Conservation (phyloP, 2,329 filamentous ascomycete genomes). For the Diaporthe citrichinensis region DNA sequence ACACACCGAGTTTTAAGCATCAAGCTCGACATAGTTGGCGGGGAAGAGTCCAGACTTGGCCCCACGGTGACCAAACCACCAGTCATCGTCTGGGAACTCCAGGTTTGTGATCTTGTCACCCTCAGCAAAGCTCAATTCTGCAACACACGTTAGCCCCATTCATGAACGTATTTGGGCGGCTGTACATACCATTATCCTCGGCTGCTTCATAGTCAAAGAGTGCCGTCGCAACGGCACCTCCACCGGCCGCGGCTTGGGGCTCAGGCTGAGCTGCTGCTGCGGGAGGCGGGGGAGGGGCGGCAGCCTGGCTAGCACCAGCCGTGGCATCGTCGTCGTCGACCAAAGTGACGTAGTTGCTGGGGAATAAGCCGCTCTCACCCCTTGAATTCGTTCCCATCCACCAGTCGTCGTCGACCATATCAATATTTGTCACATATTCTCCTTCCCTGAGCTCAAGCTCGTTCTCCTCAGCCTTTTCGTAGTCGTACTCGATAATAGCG, state of each 20-base stretch:
- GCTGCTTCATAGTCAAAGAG: conserved; percentile 97
- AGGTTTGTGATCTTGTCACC: conserved; percentile 85
- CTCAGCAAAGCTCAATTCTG: conserved; percentile 87
- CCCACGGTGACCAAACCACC: conserved; percentile 93
- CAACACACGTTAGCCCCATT: conserved; percentile 54
- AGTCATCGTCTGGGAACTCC: conserved; percentile 98
- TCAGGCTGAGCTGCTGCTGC: conserved; percentile 56
- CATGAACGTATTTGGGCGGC: neutral
- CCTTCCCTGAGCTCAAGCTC: conserved; percentile 93
- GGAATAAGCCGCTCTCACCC: conserved; percentile 92
- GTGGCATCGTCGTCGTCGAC: conserved; percentile 72
- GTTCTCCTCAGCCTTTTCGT: conserved; percentile 97
- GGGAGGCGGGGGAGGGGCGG: conserved; percentile 50
- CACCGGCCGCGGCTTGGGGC: conserved; percentile 54
- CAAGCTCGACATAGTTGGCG: conserved; percentile 77
- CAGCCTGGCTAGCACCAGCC: conserved; percentile 46
- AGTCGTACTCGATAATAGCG: conserved; percentile 91
- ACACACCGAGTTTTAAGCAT: conserved; percentile 48
- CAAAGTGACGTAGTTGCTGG: conserved; percentile 93
- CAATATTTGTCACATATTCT: conserved; percentile 89
- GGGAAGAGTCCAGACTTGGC: conserved; percentile 89
- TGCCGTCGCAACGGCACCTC: conserved; percentile 81
- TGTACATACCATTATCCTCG: conserved; percentile 83
- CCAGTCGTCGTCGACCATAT: conserved; percentile 99
- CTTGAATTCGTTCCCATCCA: conserved; percentile 93